These are phyloP conservation scores for Clonostachys rhizophaga DNA, from an alignment of 2,329 filamentous ascomycete species.

Conservation along the genomic window DNA sequence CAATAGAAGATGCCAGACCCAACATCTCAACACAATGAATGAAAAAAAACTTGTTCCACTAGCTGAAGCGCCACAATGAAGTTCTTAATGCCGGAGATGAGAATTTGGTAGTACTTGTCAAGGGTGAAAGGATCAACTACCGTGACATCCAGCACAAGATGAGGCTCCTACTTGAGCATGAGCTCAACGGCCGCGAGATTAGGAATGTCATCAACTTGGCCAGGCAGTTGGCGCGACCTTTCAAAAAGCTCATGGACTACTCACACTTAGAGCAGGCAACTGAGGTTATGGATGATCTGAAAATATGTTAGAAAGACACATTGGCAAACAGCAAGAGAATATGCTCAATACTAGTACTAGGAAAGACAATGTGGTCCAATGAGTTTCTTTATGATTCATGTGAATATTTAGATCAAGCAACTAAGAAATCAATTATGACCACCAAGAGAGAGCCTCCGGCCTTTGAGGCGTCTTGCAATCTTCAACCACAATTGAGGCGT, in stretches of 20 bases:
- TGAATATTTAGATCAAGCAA: too few relatives aligned
- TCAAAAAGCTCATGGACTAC: not conserved
- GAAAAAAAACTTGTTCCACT: not conserved
- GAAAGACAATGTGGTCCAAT: too few relatives aligned
- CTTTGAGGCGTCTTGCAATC: too few relatives aligned
- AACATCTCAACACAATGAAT: too few relatives aligned
- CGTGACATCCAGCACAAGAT: slow-evolving; percentile 10
- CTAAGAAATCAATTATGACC: too few relatives aligned
- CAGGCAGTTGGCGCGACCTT: slow-evolving; percentile 10
- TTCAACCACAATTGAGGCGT: too few relatives aligned
- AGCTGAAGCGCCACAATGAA: not conserved
- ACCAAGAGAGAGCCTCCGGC: too few relatives aligned
- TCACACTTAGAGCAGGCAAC: not conserved
- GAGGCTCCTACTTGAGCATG: slow-evolving; percentile 20
- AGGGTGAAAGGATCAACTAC: slow-evolving; percentile 4
- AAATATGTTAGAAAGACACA: not conserved
- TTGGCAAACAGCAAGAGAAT: not conserved
- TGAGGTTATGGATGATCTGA: not conserved
- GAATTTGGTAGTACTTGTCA: slow-evolving; percentile 1
- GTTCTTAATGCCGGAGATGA: not conserved
- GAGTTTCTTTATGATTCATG: too few relatives aligned
- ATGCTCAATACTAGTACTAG: not conserved
- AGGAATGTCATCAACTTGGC: slow-evolving; percentile 24
- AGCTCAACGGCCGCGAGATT: slow-evolving; percentile 36
- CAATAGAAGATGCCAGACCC: too few relatives aligned